These are phyloP conservation scores for Pyrenophora graminea DNA, from an alignment of 2,329 filamentous ascomycete species.

Conservation along the genomic window DNA sequence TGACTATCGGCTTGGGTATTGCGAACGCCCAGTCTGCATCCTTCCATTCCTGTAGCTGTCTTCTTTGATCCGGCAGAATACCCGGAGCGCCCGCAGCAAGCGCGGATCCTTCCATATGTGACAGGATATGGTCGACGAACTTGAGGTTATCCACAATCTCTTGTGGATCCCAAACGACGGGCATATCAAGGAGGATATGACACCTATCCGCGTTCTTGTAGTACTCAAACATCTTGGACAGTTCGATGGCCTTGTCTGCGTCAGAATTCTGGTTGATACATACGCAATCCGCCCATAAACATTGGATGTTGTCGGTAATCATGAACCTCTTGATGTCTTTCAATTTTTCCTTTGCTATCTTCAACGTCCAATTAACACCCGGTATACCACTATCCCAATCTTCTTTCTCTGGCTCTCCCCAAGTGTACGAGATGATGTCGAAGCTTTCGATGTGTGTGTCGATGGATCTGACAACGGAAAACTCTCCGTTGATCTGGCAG, in stretches of 20 bases:
- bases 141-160: slow-evolving; percentile 9
- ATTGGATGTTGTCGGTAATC: not conserved
- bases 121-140: slow-evolving; percentile 5
- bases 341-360: not conserved
- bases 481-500: not conserved
- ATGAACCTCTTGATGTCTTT: slow-evolving; percentile 3
- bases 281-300: slow-evolving; percentile 22
- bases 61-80: not conserved
- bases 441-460: not conserved
- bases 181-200: slow-evolving; percentile 8
- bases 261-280: slow-evolving; percentile 28
- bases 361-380: not conserved
- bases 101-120: slow-evolving; percentile 7
- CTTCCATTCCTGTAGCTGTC: slow-evolving; percentile 1
- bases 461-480: not conserved
- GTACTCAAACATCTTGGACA: slow-evolving; percentile 9
- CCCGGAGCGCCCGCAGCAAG: slow-evolving; percentile 4
- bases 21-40: not conserved
- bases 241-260: not conserved
- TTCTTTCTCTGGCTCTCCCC: not conserved
- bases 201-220: slow-evolving; percentile 6
- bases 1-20: slow-evolving; percentile 2
- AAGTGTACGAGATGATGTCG: slow-evolving; percentile 8
- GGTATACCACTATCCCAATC: not conserved
- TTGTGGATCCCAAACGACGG: slow-evolving; percentile 8